These are phyloP conservation scores for Alectoria sarmentosa DNA, from an alignment of 495 filamentous ascomycete genomes.

Conservation along the genomic window DNA sequence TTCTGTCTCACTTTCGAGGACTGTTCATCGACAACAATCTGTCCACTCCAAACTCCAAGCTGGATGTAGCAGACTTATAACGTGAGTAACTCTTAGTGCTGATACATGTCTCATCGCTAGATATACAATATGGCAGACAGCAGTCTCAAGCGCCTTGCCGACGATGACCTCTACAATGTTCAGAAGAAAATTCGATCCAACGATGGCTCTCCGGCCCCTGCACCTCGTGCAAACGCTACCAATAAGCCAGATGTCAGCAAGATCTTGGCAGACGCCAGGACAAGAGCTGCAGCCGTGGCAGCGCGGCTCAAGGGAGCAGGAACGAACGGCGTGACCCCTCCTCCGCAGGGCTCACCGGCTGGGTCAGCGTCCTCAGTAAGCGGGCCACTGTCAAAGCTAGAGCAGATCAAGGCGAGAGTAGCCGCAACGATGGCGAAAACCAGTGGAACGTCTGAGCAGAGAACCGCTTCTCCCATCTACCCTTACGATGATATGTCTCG, in stretches of 20 bases:
- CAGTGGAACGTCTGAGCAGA: slow-evolving; percentile 35
- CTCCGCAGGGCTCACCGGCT: slow-evolving; percentile 34
- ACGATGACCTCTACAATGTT: slow-evolving; percentile 41
- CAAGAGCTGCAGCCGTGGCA: slow-evolving; percentile 53
- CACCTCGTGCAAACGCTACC: slow-evolving; percentile 31
- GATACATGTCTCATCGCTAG: slow-evolving; percentile 20
- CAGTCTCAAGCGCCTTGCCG: slow-evolving; percentile 52
- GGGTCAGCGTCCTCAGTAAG: slow-evolving; percentile 37
- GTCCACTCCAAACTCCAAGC: too few species aligned
- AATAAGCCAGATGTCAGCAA: slow-evolving; percentile 51
- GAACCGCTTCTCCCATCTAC: slow-evolving; percentile 33
- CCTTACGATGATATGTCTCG: slow-evolving; percentile 43
- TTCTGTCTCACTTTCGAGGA: too few species aligned
- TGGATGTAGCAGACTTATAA: background rate
- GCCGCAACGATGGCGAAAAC: slow-evolving; percentile 63
- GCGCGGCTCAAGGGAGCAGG: slow-evolving; percentile 46
- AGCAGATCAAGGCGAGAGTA: slow-evolving; percentile 74
- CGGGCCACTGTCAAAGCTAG: slow-evolving; percentile 48
- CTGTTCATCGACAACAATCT: too few species aligned
- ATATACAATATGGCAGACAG: slow-evolving; percentile 44
- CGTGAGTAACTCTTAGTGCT: slow-evolving; percentile 12
- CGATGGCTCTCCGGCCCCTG: slow-evolving; percentile 49
- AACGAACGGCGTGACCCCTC: slow-evolving; percentile 29
- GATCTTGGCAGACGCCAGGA: slow-evolving; percentile 56
- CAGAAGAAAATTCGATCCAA: slow-evolving; percentile 55